Evolutionary conservation across 768 basidiomycete genomes (phyloP).

Genomic region (Rhodotorula paludigena): DNA sequence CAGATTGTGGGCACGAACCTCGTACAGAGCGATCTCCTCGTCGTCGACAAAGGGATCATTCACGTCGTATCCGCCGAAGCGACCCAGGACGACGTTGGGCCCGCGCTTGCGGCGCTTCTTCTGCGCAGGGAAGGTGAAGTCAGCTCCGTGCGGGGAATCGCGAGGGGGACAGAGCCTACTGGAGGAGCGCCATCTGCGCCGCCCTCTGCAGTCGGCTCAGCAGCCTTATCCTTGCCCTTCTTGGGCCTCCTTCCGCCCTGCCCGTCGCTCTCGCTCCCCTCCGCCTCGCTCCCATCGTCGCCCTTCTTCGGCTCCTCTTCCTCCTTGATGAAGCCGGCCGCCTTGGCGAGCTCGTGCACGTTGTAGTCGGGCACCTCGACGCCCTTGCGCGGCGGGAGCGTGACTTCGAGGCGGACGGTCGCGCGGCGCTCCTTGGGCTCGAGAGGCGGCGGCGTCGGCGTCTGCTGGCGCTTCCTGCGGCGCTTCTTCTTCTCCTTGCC

Average conservation of each 20-base stretch:
- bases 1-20: constrained; percentile 45
- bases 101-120: constrained; percentile 32
- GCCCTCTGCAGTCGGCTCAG: background rate
- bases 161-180: background rate
- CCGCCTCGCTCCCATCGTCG: constrained; percentile 1
- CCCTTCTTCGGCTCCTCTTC: constrained; percentile 7
- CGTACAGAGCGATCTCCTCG: constrained; percentile 82
- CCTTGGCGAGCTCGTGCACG: constrained; percentile 23
- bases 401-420: constrained; percentile 23
- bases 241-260: constrained; percentile 14
- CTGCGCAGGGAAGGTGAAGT: background rate
- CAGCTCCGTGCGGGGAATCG: background rate
- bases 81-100: constrained; percentile 36
- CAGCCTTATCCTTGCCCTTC: constrained; percentile 13
- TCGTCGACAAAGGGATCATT: constrained; percentile 96
- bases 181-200: constrained; percentile 1
- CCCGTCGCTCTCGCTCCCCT: constrained; percentile 23
- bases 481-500: constrained; percentile 22
- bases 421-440: constrained; percentile 7
- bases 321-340: constrained; percentile 19
- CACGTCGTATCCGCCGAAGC: constrained; percentile 81
- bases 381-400: constrained; percentile 7
- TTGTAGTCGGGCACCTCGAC: constrained; percentile 15
- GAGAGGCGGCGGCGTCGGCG: constrained; percentile 24
- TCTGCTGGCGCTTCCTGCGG: background rate